A percentile compares a stretch with the other conserved stretches of the same genome.
These are phyloP conservation scores for Apostasia shenzhenica DNA, from an alignment of 106 monocot species.

Conservation along the genomic window DNA sequence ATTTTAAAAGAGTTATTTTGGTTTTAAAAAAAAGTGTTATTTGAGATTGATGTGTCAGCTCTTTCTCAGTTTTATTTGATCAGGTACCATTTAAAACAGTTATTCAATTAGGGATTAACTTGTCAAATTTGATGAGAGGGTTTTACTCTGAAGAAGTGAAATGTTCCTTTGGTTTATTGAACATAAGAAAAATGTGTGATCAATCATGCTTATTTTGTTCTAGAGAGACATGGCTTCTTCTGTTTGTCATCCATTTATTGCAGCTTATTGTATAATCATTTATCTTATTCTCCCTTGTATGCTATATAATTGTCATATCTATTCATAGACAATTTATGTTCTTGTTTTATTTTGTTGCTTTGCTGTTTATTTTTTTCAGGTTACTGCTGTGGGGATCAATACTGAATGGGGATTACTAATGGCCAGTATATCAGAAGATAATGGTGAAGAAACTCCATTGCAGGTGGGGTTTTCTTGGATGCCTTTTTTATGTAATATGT, in stretches of 20 bases:
- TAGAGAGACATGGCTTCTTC: conserved; percentile 1
- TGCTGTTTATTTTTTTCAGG: conserved; percentile 24
- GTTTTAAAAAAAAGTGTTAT: too few species aligned
- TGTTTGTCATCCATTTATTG: neutral
- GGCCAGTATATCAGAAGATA: conserved; percentile 95
- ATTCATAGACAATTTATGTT: neutral
- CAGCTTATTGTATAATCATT: neutral
- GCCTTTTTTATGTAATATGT: neutral
- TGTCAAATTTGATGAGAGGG: neutral
- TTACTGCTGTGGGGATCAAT: conserved; percentile 91
- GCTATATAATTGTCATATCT: neutral
- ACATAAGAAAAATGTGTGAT: neutral
- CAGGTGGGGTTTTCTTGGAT: conserved; percentile 49
- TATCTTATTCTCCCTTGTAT: neutral
- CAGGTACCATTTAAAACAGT: too few species aligned
- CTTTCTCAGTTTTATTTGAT: neutral
- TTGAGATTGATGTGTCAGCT: neutral
- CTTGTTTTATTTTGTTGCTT: neutral
- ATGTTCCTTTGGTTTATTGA: neutral
- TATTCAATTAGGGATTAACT: neutral
- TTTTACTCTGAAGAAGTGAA: neutral
- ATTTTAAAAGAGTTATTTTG: neutral
- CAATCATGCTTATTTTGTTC: neutral
- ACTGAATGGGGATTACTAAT: conserved; percentile 98
- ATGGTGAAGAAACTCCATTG: conserved; percentile 95